These are phyloP conservation scores for Arthroderma sp. DNA, from an alignment of 2,329 filamentous ascomycete genomes.

Conservation along the genomic window DNA sequence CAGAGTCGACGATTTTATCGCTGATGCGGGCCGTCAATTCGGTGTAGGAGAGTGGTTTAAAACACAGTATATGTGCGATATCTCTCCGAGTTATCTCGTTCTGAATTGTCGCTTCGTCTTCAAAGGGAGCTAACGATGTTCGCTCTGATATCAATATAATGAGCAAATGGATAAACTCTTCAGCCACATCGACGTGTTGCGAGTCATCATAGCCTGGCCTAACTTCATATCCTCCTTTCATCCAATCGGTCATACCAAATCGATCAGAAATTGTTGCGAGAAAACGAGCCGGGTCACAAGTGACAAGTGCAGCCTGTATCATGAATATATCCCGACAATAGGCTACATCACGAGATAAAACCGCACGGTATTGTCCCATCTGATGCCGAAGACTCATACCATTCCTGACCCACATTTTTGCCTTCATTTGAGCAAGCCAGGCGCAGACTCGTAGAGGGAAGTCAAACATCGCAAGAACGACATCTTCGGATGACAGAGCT, in stretches of 20 bases:
- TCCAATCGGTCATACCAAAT: conserved; percentile 78
- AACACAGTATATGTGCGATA: conserved; percentile 85
- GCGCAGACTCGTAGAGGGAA: conserved; percentile 86
- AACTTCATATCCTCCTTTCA: conserved; percentile 66
- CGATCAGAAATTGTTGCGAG: conserved; percentile 83
- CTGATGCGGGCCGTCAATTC: conserved; percentile 77
- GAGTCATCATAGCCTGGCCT: conserved; percentile 66
- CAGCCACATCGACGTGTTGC: conserved; percentile 83
- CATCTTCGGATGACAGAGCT: conserved; percentile 51
- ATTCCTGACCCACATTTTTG: conserved; percentile 96
- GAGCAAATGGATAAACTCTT: conserved; percentile 88
- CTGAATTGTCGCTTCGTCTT: conserved; percentile 38
- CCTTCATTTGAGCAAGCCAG: conserved; percentile 96
- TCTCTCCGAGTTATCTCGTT: conserved; percentile 69
- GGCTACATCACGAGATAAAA: conserved; percentile 77
- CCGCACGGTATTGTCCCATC: conserved; percentile 82
- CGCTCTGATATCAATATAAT: conserved; percentile 85
- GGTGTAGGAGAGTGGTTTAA: conserved; percentile 89
- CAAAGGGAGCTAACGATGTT: conserved; percentile 47
- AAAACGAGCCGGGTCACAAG: conserved; percentile 70
- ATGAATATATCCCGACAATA: conserved; percentile 93
- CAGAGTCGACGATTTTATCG: conserved; percentile 77
- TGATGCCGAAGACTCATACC: conserved; percentile 92
- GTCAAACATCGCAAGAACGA: conserved; percentile 78
- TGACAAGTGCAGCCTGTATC: conserved; percentile 76